phyloP scores from a whole-genome alignment of 2,329 filamentous ascomycete species.

The Penicillium sp. region DNA sequence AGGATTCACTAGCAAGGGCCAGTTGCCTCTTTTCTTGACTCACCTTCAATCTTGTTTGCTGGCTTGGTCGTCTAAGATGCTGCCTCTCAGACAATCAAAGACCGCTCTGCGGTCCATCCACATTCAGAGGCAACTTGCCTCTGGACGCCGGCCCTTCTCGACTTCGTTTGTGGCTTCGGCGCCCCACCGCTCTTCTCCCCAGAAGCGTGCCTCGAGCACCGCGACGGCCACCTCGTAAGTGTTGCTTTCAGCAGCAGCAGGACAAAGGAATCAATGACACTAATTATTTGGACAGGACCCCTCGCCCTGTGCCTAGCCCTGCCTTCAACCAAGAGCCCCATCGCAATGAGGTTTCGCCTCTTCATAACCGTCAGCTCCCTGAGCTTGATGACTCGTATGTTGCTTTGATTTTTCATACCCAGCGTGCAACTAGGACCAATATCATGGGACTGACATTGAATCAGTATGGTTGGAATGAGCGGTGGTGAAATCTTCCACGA shows the following conservation, averaged over 20 bases:
- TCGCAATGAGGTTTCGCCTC: conserved; percentile 67
- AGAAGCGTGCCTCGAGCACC: conserved; percentile 51
- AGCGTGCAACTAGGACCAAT: neutral
- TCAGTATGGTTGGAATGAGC: conserved; percentile 86
- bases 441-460: neutral
- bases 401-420: neutral
- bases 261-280: neutral
- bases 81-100: conserved; percentile 53
- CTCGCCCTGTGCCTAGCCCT: conserved; percentile 63
- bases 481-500: conserved; percentile 98
- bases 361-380: conserved; percentile 60
- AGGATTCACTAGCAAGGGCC: conserved; percentile 23
- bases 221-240: conserved; percentile 58
- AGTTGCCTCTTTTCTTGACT: conserved; percentile 24
- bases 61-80: conserved; percentile 47
- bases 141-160: conserved; percentile 44
- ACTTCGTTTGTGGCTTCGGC: conserved; percentile 47
- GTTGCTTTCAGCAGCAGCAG: conserved; percentile 5
- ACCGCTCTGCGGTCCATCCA: conserved; percentile 50
- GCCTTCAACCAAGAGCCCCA: conserved; percentile 56
- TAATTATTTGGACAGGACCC: conserved; percentile 44
- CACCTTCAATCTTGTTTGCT: conserved; percentile 21
- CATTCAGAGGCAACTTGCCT: conserved; percentile 41
- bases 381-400: conserved; percentile 82
- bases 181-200: conserved; percentile 45